Percentiles rank a stretch among this genome's conserved stretches.
phyloP scores from a whole-genome alignment of 2,329 filamentous ascomycete species.

The Chrysoporthe austroafricana region DNA sequence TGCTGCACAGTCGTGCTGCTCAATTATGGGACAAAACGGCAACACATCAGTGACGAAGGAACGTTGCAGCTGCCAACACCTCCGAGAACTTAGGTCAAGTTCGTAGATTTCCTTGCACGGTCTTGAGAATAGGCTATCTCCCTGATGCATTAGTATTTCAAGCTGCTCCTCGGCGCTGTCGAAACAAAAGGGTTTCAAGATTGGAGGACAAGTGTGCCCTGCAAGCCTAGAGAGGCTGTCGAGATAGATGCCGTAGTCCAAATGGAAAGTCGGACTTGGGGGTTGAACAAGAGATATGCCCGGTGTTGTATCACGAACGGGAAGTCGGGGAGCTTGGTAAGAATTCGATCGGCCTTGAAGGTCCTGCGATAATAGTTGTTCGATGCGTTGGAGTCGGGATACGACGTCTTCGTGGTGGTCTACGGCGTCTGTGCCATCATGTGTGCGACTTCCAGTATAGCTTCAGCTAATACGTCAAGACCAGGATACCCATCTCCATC shows the following conservation, averaged over 20 bases:
- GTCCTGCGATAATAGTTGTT: not conserved
- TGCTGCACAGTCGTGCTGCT: constrained; percentile 24
- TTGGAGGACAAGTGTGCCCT: not conserved
- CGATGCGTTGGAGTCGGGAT: not conserved
- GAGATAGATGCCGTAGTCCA: not conserved
- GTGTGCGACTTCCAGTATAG: not conserved
- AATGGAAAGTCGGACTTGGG: not conserved
- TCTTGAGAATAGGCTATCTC: constrained; percentile 1
- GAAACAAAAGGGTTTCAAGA: not conserved
- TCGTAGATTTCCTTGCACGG: not conserved
- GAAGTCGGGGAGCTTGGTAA: not conserved
- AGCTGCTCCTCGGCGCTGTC: not conserved
- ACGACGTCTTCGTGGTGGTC: not conserved
- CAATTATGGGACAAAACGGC: constrained; percentile 33
- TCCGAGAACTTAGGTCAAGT: constrained; percentile 24
- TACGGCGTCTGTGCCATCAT: not conserved
- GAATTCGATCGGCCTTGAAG: not conserved
- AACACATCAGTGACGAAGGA: constrained; percentile 30
- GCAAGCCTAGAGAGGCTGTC: not conserved
- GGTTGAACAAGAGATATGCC: not conserved
- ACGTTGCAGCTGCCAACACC: constrained; percentile 28
- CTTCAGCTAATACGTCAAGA: not conserved
- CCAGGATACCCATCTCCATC: not conserved
- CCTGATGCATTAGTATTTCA: constrained; percentile 13
- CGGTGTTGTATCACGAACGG: not conserved